Evolutionary conservation across 179 eudicot genomes (phyloP).

Genomic region (Vitellaria paradoxa): DNA sequence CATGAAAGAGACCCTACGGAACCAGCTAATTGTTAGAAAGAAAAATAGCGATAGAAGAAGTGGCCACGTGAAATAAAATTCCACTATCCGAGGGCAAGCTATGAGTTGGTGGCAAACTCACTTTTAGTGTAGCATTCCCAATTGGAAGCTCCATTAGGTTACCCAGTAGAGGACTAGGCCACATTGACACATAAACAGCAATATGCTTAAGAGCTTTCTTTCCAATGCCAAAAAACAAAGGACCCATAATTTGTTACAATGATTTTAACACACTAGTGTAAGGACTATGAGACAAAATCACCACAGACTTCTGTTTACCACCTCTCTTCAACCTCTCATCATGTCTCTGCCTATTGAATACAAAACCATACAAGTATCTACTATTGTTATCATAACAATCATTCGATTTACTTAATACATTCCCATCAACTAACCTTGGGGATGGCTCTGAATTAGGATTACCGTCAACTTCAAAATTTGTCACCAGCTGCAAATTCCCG

Average conservation of each 20-base stretch:
- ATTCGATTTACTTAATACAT: constrained; percentile 11
- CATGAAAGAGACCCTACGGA: constrained; percentile 92
- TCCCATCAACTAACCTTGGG: constrained; percentile 17
- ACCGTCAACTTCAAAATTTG: no score
- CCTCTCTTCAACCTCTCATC: no score
- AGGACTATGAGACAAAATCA: no score
- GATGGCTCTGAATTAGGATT: no score
- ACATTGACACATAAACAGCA: constrained; percentile 76
- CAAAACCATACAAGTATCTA: constrained; percentile 50
- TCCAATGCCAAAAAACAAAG: constrained; percentile 88
- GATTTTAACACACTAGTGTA: no score
- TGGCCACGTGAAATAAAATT: constrained; percentile 53
- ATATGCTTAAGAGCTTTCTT: constrained; percentile 80
- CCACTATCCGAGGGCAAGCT: constrained; percentile 64
- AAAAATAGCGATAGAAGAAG: constrained; percentile 62
- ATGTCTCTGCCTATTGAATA: no score
- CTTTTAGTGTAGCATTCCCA: constrained; percentile 80
- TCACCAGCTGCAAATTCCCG: no score
- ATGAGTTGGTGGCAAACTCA: constrained; percentile 83
- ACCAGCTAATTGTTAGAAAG: constrained; percentile 72
- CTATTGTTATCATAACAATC: constrained; percentile 15
- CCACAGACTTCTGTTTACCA: no score
- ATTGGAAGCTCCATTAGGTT: constrained; percentile 89
- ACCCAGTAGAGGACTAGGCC: no score
- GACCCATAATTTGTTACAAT: constrained; percentile 85